A percentile compares a stretch with the other conserved stretches of the same genome.
phyloP scores from a whole-genome alignment of 768 basidiomycete species.

The Cyathus striatus region DNA sequence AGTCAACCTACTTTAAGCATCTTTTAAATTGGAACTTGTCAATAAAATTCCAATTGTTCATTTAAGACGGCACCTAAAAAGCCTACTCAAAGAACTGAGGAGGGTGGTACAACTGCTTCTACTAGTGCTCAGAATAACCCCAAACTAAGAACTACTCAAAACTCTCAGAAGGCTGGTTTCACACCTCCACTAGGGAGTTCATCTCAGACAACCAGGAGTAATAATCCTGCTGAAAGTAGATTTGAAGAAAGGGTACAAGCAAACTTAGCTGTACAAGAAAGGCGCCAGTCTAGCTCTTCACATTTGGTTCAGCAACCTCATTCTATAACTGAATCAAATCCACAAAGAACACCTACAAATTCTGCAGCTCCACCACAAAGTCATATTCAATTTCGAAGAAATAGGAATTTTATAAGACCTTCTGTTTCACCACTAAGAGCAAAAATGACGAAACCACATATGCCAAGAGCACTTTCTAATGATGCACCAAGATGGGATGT shows the following conservation, averaged over 20 bases:
- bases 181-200: neutral
- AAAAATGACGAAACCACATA: neutral
- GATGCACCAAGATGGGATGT: neutral
- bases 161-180: neutral
- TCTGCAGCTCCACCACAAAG: too few species aligned
- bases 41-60: neutral
- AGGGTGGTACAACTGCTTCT: neutral
- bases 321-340: neutral
- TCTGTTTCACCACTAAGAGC: neutral
- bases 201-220: neutral
- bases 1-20: neutral
- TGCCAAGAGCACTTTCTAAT: neutral
- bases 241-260: neutral
- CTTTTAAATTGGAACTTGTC: neutral
- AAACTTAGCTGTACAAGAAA: neutral
- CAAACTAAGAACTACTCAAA: neutral
- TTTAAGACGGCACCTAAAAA: neutral
- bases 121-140: neutral
- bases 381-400: too few species aligned
- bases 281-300: neutral
- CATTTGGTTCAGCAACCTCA: neutral
- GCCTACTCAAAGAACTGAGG: neutral
- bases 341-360: neutral
- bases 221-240: neutral
- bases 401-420: too few species aligned